Conservation (phyloP, 495 filamentous ascomycete species). For the Echria macrotheca region DNA sequence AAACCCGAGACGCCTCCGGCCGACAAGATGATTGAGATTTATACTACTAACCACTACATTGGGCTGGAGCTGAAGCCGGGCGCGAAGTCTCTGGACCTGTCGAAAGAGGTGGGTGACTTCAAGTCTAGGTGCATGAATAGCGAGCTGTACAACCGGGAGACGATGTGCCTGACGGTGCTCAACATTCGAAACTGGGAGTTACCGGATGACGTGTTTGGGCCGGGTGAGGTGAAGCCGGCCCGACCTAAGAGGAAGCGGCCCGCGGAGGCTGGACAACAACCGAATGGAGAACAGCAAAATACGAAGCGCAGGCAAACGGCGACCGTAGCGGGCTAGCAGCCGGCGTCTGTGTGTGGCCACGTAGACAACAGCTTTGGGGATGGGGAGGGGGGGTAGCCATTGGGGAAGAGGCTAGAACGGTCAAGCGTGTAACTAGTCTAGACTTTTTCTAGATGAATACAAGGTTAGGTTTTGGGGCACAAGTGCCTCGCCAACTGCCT, state of each 20-base stretch:
- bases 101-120: slow-evolving; percentile 68
- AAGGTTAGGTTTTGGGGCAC: slow-evolving; percentile 29
- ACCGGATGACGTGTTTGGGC: slow-evolving; percentile 81
- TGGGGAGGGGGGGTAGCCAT: background rate
- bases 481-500: slow-evolving; percentile 30
- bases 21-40: slow-evolving; percentile 17
- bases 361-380: background rate
- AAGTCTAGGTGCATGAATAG: slow-evolving; percentile 62
- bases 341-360: no score
- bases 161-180: slow-evolving; percentile 62
- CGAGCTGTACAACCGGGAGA: slow-evolving; percentile 52
- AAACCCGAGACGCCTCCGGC: slow-evolving; percentile 5
- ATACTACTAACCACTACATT: slow-evolving; percentile 34
- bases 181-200: slow-evolving; percentile 78
- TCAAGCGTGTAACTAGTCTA: slow-evolving; percentile 12
- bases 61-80: slow-evolving; percentile 34
- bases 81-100: slow-evolving; percentile 59
- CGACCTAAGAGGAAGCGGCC: slow-evolving; percentile 51
- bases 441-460: slow-evolving; percentile 14
- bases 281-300: slow-evolving; percentile 12
- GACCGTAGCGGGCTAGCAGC: slow-evolving; percentile 18
- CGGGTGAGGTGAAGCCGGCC: slow-evolving; percentile 66
- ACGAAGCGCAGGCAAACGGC: slow-evolving; percentile 30
- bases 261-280: slow-evolving; percentile 15
- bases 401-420: no score